Percentiles rank a stretch among this genome's conserved stretches.
Conservation (phyloP, 306 rosid species). For the Heteromeles arbutifolia region DNA sequence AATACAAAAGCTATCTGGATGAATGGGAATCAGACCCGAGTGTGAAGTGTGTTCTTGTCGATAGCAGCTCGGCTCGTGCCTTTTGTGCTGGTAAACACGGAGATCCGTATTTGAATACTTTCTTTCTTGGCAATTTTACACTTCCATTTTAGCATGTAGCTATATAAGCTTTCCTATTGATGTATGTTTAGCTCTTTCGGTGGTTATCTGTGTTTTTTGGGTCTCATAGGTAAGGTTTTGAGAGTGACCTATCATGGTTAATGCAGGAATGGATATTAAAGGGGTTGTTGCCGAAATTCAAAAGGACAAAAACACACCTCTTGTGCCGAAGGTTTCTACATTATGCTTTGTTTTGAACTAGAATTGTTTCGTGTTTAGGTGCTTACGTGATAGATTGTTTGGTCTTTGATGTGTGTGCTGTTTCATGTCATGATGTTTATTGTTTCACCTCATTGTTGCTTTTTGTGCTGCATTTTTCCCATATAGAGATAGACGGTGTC, state of each 20-base stretch:
- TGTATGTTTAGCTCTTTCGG: slow-evolving; percentile 15
- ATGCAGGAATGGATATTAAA: slow-evolving; percentile 99
- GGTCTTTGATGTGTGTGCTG: slow-evolving; percentile 18
- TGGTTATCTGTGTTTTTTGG: slow-evolving; percentile 27
- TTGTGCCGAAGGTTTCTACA: slow-evolving; percentile 81
- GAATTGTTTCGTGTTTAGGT: slow-evolving; percentile 14
- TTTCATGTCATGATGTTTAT: slow-evolving; percentile 12
- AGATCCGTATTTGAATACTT: not conserved
- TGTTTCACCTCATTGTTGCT: slow-evolving; percentile 12
- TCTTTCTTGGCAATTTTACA: not conserved
- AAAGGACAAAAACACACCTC: slow-evolving; percentile 90
- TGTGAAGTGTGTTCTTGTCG: slow-evolving; percentile 81
- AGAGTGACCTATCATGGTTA: slow-evolving; percentile 56
- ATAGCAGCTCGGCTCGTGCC: slow-evolving; percentile 87
- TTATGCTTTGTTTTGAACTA: slow-evolving; percentile 30
- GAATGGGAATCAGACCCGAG: slow-evolving; percentile 85
- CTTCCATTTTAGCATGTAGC: not conserved
- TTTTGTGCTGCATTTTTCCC: slow-evolving; percentile 10
- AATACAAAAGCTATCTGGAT: slow-evolving; percentile 73
- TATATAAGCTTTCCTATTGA: not conserved
- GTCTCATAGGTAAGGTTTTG: slow-evolving; percentile 45
- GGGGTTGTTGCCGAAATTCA: slow-evolving; percentile 98
- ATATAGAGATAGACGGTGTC: not conserved
- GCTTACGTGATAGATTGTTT: slow-evolving; percentile 19
- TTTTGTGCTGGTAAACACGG: slow-evolving; percentile 81